Conservation (phyloP, 345 rosid species). For the Sonneratia alba region DNA sequence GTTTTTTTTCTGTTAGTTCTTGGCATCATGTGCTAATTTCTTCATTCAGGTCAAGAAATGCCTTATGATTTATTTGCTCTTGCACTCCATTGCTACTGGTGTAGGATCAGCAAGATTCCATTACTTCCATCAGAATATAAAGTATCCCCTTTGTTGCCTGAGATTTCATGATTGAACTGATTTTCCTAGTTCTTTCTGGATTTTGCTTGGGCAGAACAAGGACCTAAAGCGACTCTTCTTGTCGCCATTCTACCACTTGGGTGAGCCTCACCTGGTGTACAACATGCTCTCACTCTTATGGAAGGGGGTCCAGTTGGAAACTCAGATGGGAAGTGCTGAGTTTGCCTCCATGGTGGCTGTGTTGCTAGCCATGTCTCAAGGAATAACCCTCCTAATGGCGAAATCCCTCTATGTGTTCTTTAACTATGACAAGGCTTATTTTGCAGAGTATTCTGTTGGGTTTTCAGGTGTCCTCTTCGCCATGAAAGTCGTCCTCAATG, state of each 20-base stretch:
- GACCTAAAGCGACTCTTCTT: slow-evolving; percentile 70
- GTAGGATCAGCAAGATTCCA: background rate
- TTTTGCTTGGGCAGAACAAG: slow-evolving; percentile 40
- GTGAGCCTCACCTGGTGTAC: slow-evolving; percentile 76
- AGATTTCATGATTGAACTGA: background rate
- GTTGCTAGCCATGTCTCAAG: slow-evolving; percentile 78
- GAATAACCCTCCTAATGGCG: slow-evolving; percentile 63
- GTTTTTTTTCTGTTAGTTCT: no score
- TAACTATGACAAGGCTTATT: slow-evolving; percentile 50
- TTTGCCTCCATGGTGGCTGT: slow-evolving; percentile 69
- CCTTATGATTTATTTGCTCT: background rate
- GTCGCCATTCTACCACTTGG: slow-evolving; percentile 76
- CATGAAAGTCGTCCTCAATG: slow-evolving; percentile 84
- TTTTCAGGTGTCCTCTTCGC: slow-evolving; percentile 94
- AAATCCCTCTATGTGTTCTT: slow-evolving; percentile 54
- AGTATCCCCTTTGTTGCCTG: background rate
- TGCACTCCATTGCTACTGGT: background rate
- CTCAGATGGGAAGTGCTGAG: slow-evolving; percentile 76
- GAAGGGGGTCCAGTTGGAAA: slow-evolving; percentile 88
- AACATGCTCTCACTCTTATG: slow-evolving; percentile 91
- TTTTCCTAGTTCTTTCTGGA: background rate
- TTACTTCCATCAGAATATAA: background rate
- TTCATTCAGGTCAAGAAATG: background rate
- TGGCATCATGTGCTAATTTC: background rate
- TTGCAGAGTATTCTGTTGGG: slow-evolving; percentile 61